Conservation (phyloP, 305 asterid species). For the Fraxinus albicans region DNA sequence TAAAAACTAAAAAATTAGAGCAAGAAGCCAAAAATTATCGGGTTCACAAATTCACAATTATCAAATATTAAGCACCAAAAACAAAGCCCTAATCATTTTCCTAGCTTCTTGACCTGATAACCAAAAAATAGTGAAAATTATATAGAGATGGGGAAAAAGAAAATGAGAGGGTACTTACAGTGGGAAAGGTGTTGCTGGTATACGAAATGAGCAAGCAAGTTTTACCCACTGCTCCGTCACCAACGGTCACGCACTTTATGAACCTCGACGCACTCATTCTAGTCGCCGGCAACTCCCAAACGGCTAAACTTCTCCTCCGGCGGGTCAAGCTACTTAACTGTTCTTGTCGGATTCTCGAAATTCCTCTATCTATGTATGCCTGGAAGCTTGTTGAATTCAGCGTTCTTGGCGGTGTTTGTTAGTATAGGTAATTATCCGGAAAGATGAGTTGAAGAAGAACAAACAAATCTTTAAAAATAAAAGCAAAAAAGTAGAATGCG, state of each 20-base stretch:
- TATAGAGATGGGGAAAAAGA: neutral
- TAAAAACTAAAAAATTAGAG: neutral
- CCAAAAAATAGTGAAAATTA: neutral
- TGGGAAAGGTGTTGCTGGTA: constrained; percentile 65
- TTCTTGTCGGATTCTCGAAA: constrained; percentile 4
- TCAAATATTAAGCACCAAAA: neutral
- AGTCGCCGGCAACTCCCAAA: constrained; percentile 29
- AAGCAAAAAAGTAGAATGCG: constrained; percentile 5
- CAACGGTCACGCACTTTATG: constrained; percentile 66
- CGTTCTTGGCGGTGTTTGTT: constrained; percentile 7
- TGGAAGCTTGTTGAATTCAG: neutral
- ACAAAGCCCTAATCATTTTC: neutral
- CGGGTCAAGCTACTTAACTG: constrained; percentile 17
- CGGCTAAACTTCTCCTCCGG: neutral
- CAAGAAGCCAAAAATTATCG: neutral
- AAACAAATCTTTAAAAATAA: constrained; percentile 13
- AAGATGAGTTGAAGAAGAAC: neutral
- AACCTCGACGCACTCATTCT: constrained; percentile 64
- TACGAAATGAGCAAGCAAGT: constrained; percentile 47
- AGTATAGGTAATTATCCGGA: constrained; percentile 12
- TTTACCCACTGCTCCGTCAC: constrained; percentile 75
- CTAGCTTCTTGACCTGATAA: neutral
- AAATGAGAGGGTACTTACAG: constrained; percentile 33
- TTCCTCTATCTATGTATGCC: constrained; percentile 1
- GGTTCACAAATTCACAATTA: neutral